Base-by-base conservation (phyloP, 768 basidiomycete genomes). In the Trametes elegans region DNA sequence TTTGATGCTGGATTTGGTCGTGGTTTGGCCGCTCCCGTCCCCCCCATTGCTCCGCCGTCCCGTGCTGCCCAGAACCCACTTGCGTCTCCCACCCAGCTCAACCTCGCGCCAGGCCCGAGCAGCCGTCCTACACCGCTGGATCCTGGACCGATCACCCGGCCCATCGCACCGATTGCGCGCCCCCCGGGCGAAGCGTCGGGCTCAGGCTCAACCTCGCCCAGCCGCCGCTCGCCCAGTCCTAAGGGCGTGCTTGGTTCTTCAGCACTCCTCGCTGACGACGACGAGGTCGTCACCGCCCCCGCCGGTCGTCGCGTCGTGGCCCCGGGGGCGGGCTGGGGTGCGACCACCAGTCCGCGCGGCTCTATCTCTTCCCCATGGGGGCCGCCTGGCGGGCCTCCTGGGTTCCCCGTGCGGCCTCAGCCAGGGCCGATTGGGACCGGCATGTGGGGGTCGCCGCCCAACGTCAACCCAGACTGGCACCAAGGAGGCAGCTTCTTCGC, bases 161-260 rank as follows among this genome's bases (percentile, higher is more conserved):
- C 70, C 5, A 76, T 79, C 28, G 81, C 83, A 14, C 87, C 88
- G 10, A 88, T 91, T 45, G 88, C 87, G 5, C 77, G 85, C 3
- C 87, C 87, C 1, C 65, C 58, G 53, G 72, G 67, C 51, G 78
- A 73, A n/a, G 71, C 75, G 14, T 60, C 73, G 2, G 71, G 79
- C 7, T 83, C 86, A 0, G 82, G 81, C 2, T 84, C 84, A 10
- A 83, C 82, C 3, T 88, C 87, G 1, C 78, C 80, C 10, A 70
- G 70, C 16, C 72, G 75, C 40, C 74, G 78, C 9, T 78, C 79
- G 31, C 77, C 79, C 4, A 79, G 78, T 56, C 79, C 79, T 8
- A 90, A 90, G 65, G 83, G 83, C 35, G 71, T 84, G 31, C 74
- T 90, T 7, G 90, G 90, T 11, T 90, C 89, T 13, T 86, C 86